phyloP scores from a whole-genome alignment of 1,284 basidiomycete genomes.

The Microbotryum silenes-acaulis region DNA sequence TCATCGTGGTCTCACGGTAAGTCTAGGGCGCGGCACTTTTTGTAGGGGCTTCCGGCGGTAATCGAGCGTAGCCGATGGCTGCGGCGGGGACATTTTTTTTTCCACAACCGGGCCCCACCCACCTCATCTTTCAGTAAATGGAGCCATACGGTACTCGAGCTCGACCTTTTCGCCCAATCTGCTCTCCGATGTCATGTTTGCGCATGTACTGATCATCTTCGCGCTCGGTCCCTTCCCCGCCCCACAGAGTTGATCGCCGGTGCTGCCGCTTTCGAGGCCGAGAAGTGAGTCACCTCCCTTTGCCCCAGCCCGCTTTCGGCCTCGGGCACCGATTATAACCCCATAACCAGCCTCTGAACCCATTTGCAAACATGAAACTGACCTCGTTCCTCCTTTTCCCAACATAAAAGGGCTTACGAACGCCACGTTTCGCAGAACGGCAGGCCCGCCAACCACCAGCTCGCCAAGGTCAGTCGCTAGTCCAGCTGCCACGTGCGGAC shows the following conservation, averaged over 20 bases:
- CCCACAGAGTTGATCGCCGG: slow-evolving; percentile 8
- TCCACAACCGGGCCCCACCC: neutral
- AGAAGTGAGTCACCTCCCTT: neutral
- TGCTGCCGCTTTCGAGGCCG: slow-evolving; percentile 23
- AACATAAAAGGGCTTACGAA: slow-evolving; percentile 37
- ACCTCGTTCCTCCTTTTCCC: neutral
- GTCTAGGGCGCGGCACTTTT: neutral
- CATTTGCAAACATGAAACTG: neutral
- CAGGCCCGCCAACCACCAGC: slow-evolving; percentile 29
- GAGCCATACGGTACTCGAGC: too few species aligned
- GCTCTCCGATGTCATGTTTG: neutral
- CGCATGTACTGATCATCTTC: neutral
- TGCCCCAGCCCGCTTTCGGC: neutral
- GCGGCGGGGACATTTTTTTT: neutral
- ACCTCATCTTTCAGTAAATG: neutral
- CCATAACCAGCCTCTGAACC: neutral
- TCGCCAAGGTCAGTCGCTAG: slow-evolving; percentile 7
- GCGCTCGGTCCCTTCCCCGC: neutral
- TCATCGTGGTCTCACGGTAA: slow-evolving; percentile 16
- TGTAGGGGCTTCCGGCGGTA: neutral
- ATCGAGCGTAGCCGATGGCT: neutral
- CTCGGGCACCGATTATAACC: neutral
- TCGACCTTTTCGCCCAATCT: too few species aligned
- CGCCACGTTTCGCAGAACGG: slow-evolving; percentile 38
- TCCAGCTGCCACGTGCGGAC: too few species aligned